phyloP scores from a whole-genome alignment of 2,329 filamentous ascomycete genomes.

The Fusarium guadeloupense region DNA sequence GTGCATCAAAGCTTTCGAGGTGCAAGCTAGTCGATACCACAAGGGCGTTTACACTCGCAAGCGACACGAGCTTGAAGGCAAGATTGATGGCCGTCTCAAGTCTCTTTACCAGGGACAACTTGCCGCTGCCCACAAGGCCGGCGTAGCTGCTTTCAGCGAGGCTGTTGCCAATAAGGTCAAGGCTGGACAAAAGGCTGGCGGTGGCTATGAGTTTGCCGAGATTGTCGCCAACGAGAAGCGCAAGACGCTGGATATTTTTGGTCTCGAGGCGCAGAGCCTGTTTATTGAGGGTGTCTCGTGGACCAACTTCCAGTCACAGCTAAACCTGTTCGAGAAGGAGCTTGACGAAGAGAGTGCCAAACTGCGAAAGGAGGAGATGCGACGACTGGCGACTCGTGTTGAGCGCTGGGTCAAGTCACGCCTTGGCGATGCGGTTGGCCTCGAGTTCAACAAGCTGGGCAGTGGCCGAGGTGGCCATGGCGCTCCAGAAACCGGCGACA shows the following conservation, averaged over 20 bases:
- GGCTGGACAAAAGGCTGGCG: slow-evolving; percentile 89
- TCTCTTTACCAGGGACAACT: slow-evolving; percentile 89
- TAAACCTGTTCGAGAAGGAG: slow-evolving; percentile 85
- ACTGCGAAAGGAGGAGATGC: slow-evolving; percentile 94
- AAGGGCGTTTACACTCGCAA: slow-evolving; percentile 94
- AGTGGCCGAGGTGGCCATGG: slow-evolving; percentile 85
- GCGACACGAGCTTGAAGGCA: slow-evolving; percentile 81
- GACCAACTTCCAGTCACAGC: slow-evolving; percentile 87
- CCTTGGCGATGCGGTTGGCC: slow-evolving; percentile 84
- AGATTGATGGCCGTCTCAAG: slow-evolving; percentile 90
- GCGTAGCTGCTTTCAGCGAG: slow-evolving; percentile 84
- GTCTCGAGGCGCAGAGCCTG: slow-evolving; percentile 76
- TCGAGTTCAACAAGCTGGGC: slow-evolving; percentile 96
- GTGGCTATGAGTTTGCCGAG: slow-evolving; percentile 91
- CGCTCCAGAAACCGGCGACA: slow-evolving; percentile 80
- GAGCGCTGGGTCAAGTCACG: slow-evolving; percentile 94
- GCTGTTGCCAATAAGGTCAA: slow-evolving; percentile 90
- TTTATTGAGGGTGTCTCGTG: slow-evolving; percentile 82
- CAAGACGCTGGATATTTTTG: slow-evolving; percentile 77
- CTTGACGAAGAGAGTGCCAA: slow-evolving; percentile 87
- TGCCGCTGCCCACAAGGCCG: slow-evolving; percentile 86
- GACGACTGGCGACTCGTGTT: slow-evolving; percentile 86
- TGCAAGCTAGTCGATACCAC: slow-evolving; percentile 92
- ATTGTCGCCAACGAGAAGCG: slow-evolving; percentile 88
- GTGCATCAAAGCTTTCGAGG: slow-evolving; percentile 85